phyloP scores from a whole-genome alignment of 2,329 filamentous ascomycete species.

The Exophiala dermatitidis region DNA sequence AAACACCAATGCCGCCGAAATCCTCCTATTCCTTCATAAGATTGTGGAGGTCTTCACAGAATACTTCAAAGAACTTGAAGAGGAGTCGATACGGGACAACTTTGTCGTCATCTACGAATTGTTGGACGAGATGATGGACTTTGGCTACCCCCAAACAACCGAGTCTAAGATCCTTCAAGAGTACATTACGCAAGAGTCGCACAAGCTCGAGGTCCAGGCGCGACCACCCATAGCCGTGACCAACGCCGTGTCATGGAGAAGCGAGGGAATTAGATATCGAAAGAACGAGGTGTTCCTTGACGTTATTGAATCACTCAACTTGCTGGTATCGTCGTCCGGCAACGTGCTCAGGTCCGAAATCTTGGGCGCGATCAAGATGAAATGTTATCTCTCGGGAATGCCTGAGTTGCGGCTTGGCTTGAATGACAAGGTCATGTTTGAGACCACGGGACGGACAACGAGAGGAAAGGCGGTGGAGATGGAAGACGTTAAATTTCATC shows the following conservation, averaged over 20 bases:
- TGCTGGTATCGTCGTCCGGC: conserved; percentile 87
- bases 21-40: conserved; percentile 95
- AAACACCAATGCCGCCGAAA: conserved; percentile 98
- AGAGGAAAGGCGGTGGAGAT: conserved; percentile 97
- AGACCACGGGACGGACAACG: conserved; percentile 89
- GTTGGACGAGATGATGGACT: conserved; percentile 99
- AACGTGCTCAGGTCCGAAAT: conserved; percentile 96
- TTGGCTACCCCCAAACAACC: conserved; percentile 97
- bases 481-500: conserved; percentile 99
- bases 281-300: conserved; percentile 99
- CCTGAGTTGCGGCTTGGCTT: conserved; percentile 86
- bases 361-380: conserved; percentile 97
- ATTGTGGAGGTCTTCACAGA: conserved; percentile 98
- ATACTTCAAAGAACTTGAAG: conserved; percentile 98
- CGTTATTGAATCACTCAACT: conserved; percentile 91
- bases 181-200: conserved; percentile 98
- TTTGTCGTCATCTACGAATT: conserved; percentile 99
- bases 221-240: conserved; percentile 95
- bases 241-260: conserved; percentile 96
- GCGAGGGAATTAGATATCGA: conserved; percentile 93
- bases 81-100: conserved; percentile 98
- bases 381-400: conserved; percentile 98
- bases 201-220: conserved; percentile 95
- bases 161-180: conserved; percentile 98
- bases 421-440: conserved; percentile 99